Evolutionary conservation across 139 green algal species (phyloP), one percentile per base, ranked within the genome.

Genomic region (Micromonas commoda): DNA sequence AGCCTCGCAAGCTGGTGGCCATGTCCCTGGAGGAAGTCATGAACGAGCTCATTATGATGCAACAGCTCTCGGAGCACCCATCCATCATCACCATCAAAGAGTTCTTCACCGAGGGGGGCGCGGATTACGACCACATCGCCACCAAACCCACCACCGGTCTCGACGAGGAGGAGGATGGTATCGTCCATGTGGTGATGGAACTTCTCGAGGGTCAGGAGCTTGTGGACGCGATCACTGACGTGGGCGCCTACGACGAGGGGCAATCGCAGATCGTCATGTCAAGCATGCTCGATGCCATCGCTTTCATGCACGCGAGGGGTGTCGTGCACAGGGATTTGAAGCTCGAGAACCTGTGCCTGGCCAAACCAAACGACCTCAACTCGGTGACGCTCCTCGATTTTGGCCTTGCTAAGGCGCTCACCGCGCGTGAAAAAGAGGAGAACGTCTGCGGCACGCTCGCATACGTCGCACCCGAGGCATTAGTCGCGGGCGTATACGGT

Each of bases 321-420:
- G 77, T 82, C 60, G 68, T 77, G 2, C 79, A 86, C 70, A 54
- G 82, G 2, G 82, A 86, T 77, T 79, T 86, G 34, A 86, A 86
- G 71, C 57, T 83, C 2, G 82, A 86, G 63, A 86, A 86, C 61
- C 45, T 86, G 3, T 67, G 83, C 3, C 74, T 86, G 23, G 26
- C 9, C 0, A 51, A 64, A 23, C 38, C 39, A 32, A 4, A 60
- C 21, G 78, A 86, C 76, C 37, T 82, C 20, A 38, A 31, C 3
- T 81, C 70, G 16, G 54, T 83, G 26, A 80, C 38, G 9, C 33
- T 86, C n/a, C 75, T 86, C 19, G 82, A 86, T 76, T 86, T 86
- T 77, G 82, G 82, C 13, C 74, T 86, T 2, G 82, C 82, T 0
- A 83, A 83, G 73, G 75, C 54, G 28, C 23, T 77, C 13, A 39